Percentiles rank a stretch among this genome's conserved stretches.
Evolutionary conservation across 2,329 filamentous ascomycete genomes (phyloP).

Genomic region (Lachnellula suecica): DNA sequence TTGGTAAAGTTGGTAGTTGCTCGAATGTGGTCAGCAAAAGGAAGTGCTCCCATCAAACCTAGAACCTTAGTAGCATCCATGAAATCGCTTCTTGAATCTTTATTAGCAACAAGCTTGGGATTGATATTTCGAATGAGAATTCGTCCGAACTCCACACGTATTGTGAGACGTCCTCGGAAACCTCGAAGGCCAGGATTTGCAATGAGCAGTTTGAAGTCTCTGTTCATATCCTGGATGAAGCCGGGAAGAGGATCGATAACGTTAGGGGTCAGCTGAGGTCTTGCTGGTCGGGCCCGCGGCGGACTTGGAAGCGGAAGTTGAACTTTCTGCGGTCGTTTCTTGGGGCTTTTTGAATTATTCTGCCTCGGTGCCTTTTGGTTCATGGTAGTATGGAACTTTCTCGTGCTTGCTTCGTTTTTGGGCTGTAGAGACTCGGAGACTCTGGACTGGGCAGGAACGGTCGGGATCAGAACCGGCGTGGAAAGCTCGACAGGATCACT

Average conservation of each 20-base stretch:
- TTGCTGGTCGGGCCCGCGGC: background rate
- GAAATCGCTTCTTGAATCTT: slow-evolving; percentile 1
- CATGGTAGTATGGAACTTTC: slow-evolving; percentile 27
- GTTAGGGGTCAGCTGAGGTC: background rate
- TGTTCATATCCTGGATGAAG: slow-evolving; percentile 19
- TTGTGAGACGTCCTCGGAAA: slow-evolving; percentile 23
- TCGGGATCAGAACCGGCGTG: background rate
- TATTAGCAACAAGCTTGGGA: slow-evolving; percentile 10
- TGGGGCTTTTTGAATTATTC: background rate
- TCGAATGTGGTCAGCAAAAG: background rate
- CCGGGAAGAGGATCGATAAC: slow-evolving; percentile 17
- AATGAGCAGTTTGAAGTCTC: slow-evolving; percentile 21
- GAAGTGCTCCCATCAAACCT: background rate
- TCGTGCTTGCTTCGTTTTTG: slow-evolving; percentile 14
- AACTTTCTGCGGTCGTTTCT: background rate
- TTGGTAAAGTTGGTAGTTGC: slow-evolving; percentile 24
- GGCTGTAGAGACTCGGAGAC: slow-evolving; percentile 3
- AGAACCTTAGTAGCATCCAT: background rate
- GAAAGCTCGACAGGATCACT: background rate
- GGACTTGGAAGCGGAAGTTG: slow-evolving; percentile 2
- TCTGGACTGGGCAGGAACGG: background rate
- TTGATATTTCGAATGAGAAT: slow-evolving; percentile 21
- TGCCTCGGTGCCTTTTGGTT: slow-evolving; percentile 20
- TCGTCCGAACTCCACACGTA: slow-evolving; percentile 30
- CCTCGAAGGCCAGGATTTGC: slow-evolving; percentile 13